These are phyloP conservation scores for Blepharisma undulans DNA, from an alignment of 169 alveolate species.

Conservation along the genomic window DNA sequence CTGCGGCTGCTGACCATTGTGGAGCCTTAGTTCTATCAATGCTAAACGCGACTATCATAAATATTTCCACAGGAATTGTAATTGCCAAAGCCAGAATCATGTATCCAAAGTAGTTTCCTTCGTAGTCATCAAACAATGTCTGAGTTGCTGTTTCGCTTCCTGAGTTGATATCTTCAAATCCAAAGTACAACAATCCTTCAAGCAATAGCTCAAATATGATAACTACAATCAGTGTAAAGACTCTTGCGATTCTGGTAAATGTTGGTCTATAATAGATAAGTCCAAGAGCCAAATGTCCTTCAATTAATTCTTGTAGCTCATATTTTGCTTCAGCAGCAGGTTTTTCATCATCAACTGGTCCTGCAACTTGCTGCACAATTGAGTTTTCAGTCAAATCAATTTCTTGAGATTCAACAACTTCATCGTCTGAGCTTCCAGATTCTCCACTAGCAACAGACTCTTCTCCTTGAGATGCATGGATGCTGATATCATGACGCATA, in stretches of 20 bases:
- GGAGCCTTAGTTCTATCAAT: background rate
- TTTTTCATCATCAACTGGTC: background rate
- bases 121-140: background rate
- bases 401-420: background rate
- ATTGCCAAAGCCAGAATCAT: background rate
- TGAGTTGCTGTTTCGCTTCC: background rate
- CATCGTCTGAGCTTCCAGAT: background rate
- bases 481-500: background rate
- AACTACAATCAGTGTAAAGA: background rate
- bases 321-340: too few relatives aligned
- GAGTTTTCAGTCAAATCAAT: background rate
- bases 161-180: background rate
- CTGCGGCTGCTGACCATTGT: background rate
- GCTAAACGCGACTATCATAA: background rate
- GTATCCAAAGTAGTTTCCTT: background rate
- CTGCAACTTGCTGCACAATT: background rate
- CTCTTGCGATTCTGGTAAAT: background rate
- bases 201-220: background rate
- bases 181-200: background rate
- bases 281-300: slow-evolving; percentile 26
- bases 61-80: background rate
- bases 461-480: background rate
- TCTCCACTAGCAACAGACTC: background rate
- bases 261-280: background rate
- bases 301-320: background rate